Conservation (phyloP, 1,284 basidiomycete genomes). For the Spongiforma sp. region DNA sequence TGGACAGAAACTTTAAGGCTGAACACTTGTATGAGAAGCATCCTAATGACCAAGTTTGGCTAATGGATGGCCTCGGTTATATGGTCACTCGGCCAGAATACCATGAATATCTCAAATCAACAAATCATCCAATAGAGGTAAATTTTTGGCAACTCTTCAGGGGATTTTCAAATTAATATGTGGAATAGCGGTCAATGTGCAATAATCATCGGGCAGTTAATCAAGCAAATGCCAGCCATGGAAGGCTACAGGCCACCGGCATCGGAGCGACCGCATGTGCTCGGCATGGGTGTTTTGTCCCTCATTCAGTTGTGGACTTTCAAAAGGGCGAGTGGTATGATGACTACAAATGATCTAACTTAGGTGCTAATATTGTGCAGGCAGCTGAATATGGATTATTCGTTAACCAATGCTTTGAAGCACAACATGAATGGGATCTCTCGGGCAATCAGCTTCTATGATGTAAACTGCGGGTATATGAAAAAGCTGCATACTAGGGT, state of each 20-base stretch:
- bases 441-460: conserved; percentile 6
- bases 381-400: conserved; percentile 30
- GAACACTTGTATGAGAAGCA: conserved; percentile 5
- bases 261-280: conserved; percentile 25
- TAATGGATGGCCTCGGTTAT: conserved; percentile 17
- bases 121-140: not conserved
- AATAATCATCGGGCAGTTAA: conserved; percentile 17
- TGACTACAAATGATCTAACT: not conserved
- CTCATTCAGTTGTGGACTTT: conserved; percentile 15
- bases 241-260: conserved; percentile 13
- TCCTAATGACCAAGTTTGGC: conserved; percentile 1
- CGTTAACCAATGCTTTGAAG: conserved; percentile 10
- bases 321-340: conserved; percentile 10
- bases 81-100: conserved; percentile 6
- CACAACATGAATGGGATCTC: conserved; percentile 2
- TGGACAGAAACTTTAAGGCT: conserved; percentile 24
- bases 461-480: conserved; percentile 19
- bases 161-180: not conserved
- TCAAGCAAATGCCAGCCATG: not conserved
- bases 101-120: not conserved
- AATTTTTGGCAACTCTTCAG: not conserved
- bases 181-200: conserved; percentile 1
- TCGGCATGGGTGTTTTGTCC: conserved; percentile 24
- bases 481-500: conserved; percentile 2
- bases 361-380: conserved; percentile 4